phyloP scores from a whole-genome alignment of 805 yeast genomes.

The Starmerella bacillaris region DNA sequence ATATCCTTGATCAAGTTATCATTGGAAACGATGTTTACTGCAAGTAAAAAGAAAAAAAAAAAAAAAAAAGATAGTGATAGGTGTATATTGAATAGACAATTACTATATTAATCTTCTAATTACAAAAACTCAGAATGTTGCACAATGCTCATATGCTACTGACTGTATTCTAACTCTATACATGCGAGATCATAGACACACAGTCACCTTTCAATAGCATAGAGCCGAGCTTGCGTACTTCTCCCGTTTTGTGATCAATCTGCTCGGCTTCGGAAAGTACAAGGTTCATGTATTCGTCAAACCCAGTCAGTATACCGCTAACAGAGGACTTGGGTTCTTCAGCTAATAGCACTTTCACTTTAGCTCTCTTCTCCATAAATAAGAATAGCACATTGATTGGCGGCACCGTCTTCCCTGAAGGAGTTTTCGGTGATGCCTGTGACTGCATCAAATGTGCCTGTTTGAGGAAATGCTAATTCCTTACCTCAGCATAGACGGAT shows the following conservation, averaged over 20 bases:
- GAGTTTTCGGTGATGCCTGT: no score
- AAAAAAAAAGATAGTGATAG: background rate
- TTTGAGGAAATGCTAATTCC: no score
- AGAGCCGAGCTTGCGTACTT: constrained; percentile 29
- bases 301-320: constrained; percentile 69
- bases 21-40: constrained; percentile 21
- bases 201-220: constrained; percentile 85
- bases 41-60: background rate
- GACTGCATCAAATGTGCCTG: no score
- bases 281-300: constrained; percentile 92
- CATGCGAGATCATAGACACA: constrained; percentile 46
- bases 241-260: constrained; percentile 35
- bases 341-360: constrained; percentile 72
- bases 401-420: constrained; percentile 44
- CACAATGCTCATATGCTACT: no score
- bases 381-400: constrained; percentile 86
- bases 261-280: constrained; percentile 49
- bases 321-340: constrained; percentile 66
- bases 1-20: constrained; percentile 37
- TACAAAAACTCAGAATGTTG: no score
- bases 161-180: no score
- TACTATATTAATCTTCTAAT: no score
- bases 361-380: constrained; percentile 61
- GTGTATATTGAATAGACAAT: no score
- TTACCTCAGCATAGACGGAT: no score